Evolutionary conservation across 768 basidiomycete species (phyloP), one percentile per base, ranked within the genome.

Genomic region (Termitomyces sp.): DNA sequence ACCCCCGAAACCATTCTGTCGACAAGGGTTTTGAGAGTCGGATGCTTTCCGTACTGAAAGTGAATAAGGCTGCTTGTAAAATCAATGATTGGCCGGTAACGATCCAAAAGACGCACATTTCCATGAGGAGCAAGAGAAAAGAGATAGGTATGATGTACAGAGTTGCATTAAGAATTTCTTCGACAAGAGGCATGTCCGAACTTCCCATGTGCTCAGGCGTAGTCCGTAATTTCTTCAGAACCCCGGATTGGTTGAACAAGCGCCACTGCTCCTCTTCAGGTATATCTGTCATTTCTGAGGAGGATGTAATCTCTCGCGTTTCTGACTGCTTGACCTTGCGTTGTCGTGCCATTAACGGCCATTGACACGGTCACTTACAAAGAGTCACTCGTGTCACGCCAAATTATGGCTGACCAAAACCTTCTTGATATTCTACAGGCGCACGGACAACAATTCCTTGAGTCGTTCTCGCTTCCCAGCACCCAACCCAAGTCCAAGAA

Each of bases 191-290:
- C 42, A 78, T 75, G 16, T 77, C 72, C n/a, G 58, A 63, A 59
- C 67, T 63, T 27, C 11, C 6, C n/a, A 1, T 41, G 62, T 85
- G 58, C 45, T 51, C 68, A 22, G 65, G 61, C 22, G 69, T 51
- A 39, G 47, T 58, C 33, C 53, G 39, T 27, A 62, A 58, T 58
- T 75, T 73, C 54, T 79, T 73, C 15, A 88, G 74, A 52, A 87
- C 70, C 18, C 88, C 88, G 15, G 84, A 80, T 61, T 90, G 77
- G 11, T 83, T 81, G 63, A 92, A 81, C 39, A 93, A 70, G 13
- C 89, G 82, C 88, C 86, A 87, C 77, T 92, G 83, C 68, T 93
- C 91, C 1, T 87, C 84, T 67, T 89, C 84, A 4, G 88, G 68
- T 39, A 93, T 84, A 39, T 86, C 79, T 46, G 81, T 66, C 18